phyloP scores from a whole-genome alignment of 2,329 filamentous ascomycete genomes.

The Pestalotiopsis sp. region DNA sequence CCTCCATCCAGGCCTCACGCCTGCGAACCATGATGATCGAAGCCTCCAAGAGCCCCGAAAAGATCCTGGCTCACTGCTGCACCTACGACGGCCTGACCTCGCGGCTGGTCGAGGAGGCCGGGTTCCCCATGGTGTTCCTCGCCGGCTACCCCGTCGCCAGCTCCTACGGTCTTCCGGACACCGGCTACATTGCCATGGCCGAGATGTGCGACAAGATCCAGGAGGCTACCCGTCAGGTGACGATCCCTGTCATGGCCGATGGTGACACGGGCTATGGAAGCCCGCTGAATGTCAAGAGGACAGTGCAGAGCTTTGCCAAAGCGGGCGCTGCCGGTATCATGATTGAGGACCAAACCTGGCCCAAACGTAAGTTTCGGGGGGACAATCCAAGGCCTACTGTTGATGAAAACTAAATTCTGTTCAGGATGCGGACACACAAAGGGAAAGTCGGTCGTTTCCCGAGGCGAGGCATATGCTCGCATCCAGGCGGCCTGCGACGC shows the following conservation, averaged over 20 bases:
- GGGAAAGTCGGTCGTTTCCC: slow-evolving; percentile 43
- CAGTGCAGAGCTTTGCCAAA: slow-evolving; percentile 44
- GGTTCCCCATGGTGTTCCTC: background rate
- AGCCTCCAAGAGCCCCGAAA: background rate
- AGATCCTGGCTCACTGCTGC: background rate
- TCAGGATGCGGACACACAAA: background rate
- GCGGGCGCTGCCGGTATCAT: slow-evolving; percentile 40
- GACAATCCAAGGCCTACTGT: too few species aligned
- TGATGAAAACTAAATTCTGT: background rate
- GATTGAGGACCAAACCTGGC: background rate
- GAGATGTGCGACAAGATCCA: slow-evolving; percentile 49
- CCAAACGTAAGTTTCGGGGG: background rate
- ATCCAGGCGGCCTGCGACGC: slow-evolving; percentile 49
- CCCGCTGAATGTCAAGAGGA: slow-evolving; percentile 48
- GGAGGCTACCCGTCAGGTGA: slow-evolving; percentile 39
- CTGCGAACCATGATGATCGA: background rate
- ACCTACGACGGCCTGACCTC: background rate
- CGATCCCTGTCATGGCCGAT: slow-evolving; percentile 45
- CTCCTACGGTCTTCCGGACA: background rate
- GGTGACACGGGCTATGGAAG: slow-evolving; percentile 51
- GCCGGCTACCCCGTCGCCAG: background rate
- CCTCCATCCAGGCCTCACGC: background rate
- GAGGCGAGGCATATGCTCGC: slow-evolving; percentile 47
- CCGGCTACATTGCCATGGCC: slow-evolving; percentile 50
- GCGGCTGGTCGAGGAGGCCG: background rate